Percentiles rank a stretch among this genome's conserved stretches.
Conservation (phyloP, 2,329 filamentous ascomycete genomes). For the Lomentospora prolificans region DNA sequence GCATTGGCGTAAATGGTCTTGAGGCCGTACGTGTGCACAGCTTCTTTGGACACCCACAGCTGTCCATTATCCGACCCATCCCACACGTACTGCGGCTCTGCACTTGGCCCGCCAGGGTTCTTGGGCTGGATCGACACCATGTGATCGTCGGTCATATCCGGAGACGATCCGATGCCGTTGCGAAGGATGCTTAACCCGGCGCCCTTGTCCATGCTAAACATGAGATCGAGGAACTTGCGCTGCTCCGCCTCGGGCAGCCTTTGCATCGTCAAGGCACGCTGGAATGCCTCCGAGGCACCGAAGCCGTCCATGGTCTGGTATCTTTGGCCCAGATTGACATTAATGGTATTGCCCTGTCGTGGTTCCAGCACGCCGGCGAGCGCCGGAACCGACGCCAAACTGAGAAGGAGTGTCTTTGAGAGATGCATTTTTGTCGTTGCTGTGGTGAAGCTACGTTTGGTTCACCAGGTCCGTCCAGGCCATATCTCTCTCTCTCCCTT, state of each 20-base stretch:
- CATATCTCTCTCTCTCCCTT: background rate
- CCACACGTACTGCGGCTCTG: constrained; percentile 32
- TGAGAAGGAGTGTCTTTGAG: background rate
- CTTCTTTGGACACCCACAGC: constrained; percentile 40
- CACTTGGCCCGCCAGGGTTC: constrained; percentile 30
- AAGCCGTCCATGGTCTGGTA: constrained; percentile 34
- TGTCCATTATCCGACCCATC: constrained; percentile 38
- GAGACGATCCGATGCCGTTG: constrained; percentile 33
- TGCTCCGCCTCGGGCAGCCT: constrained; percentile 21
- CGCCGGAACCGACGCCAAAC: background rate
- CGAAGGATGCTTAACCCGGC: constrained; percentile 40
- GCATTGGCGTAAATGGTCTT: constrained; percentile 37
- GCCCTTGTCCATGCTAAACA: constrained; percentile 33
- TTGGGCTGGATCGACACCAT: constrained; percentile 26
- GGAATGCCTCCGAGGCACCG: constrained; percentile 38
- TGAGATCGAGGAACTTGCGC: constrained; percentile 28
- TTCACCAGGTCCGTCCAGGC: background rate
- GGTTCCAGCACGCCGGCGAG: background rate
- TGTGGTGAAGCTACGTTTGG: background rate
- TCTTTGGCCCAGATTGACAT: background rate
- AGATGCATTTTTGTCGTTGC: background rate
- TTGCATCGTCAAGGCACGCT: constrained; percentile 29
- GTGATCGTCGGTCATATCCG: constrained; percentile 13
- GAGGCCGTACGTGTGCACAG: constrained; percentile 24
- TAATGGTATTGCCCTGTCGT: constrained; percentile 2